A percentile compares a stretch with the other conserved stretches of the same genome.
Conservation (phyloP, 2,329 filamentous ascomycete species). For the Gnomoniopsis smithogilvyi region DNA sequence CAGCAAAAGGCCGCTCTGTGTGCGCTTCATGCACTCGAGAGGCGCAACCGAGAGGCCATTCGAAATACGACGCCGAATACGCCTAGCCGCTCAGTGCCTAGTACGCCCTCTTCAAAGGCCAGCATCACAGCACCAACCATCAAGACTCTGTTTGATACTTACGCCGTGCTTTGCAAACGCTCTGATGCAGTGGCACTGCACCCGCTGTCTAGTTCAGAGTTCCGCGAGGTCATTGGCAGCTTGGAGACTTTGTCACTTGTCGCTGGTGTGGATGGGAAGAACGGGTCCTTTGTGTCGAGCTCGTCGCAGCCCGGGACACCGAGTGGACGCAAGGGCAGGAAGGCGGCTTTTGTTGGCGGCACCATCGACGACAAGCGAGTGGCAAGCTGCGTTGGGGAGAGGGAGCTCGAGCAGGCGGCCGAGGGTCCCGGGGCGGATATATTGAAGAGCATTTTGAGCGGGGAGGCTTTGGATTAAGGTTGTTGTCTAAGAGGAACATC, state of each 20-base stretch:
- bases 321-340: slow-evolving; percentile 60
- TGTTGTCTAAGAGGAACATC: not conserved
- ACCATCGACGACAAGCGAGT: slow-evolving; percentile 71
- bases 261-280: slow-evolving; percentile 66
- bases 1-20: slow-evolving; percentile 96
- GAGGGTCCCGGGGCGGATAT: slow-evolving; percentile 61
- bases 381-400: slow-evolving; percentile 75
- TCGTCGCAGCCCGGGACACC: slow-evolving; percentile 55
- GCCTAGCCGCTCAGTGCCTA: slow-evolving; percentile 1
- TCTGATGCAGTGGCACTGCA: slow-evolving; percentile 75
- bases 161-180: slow-evolving; percentile 75
- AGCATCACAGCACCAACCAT: slow-evolving; percentile 69
- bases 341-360: slow-evolving; percentile 46
- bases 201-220: slow-evolving; percentile 86
- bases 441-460: slow-evolving; percentile 58
- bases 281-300: slow-evolving; percentile 57
- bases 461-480: slow-evolving; percentile 52
- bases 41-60: slow-evolving; percentile 54
- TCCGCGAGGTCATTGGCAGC: slow-evolving; percentile 86
- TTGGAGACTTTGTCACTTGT: slow-evolving; percentile 85
- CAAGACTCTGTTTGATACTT: slow-evolving; percentile 80
- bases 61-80: slow-evolving; percentile 37
- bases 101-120: slow-evolving; percentile 58
- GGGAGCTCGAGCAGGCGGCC: slow-evolving; percentile 71
- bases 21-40: slow-evolving; percentile 82